Percentiles rank a stretch among this genome's conserved stretches.
Evolutionary conservation across 2,329 filamentous ascomycete species (phyloP).

Genomic region (Pseudocercospora eumusae): DNA sequence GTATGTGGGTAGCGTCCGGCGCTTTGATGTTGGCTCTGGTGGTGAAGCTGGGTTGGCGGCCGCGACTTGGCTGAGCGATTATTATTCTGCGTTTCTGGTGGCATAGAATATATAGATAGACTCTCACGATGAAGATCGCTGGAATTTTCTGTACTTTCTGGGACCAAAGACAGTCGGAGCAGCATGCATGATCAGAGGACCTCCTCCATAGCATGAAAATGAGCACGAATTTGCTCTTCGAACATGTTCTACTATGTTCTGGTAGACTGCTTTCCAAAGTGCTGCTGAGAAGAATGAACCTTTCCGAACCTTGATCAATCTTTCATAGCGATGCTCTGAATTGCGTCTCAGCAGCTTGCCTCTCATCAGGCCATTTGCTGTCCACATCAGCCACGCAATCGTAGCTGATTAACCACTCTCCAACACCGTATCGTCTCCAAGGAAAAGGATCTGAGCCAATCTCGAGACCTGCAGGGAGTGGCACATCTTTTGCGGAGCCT

Average conservation of each 20-base stretch:
- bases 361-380: constrained; percentile 16
- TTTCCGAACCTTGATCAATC: not conserved
- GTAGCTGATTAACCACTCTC: constrained; percentile 23
- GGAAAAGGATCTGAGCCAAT: constrained; percentile 21
- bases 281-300: not conserved
- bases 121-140: too few species aligned
- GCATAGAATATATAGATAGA: not conserved
- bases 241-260: not conserved
- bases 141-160: not conserved
- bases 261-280: not conserved
- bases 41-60: constrained; percentile 32
- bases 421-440: constrained; percentile 25
- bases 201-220: not conserved
- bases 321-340: constrained; percentile 16
- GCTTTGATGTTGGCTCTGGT: constrained; percentile 41
- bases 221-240: not conserved
- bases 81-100: constrained; percentile 52
- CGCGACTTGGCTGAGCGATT: constrained; percentile 52
- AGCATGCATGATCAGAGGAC: too few species aligned
- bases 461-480: constrained; percentile 16
- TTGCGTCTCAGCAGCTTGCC: not conserved
- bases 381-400: constrained; percentile 24
- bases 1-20: constrained; percentile 66
- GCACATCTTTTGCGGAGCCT: not conserved
- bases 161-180: too few species aligned